phyloP scores from a whole-genome alignment of 1,139 yeast genomes.

The Lodderomyces theae region DNA sequence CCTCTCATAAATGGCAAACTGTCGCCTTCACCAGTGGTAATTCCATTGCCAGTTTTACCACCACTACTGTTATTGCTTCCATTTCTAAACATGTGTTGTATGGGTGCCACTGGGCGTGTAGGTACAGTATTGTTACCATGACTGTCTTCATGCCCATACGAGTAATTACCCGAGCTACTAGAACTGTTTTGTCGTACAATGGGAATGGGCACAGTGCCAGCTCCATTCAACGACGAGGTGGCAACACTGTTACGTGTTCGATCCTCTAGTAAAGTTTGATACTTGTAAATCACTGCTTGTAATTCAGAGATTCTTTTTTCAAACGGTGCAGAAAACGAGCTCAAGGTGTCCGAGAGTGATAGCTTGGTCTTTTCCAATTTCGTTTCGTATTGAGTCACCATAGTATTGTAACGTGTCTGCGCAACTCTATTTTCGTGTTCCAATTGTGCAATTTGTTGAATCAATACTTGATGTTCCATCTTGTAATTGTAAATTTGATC shows the following conservation, averaged over 20 bases:
- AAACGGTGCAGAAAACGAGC: constrained; percentile 21
- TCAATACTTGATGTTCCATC: constrained; percentile 19
- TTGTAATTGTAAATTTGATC: constrained; percentile 19
- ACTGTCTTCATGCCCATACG: constrained; percentile 6
- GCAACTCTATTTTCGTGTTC: constrained; percentile 17
- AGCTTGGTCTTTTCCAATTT: constrained; percentile 25
- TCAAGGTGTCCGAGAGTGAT: constrained; percentile 25
- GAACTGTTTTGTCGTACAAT: constrained; percentile 25
- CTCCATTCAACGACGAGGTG: constrained; percentile 35
- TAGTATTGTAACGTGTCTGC: constrained; percentile 18
- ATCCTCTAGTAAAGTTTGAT: constrained; percentile 37
- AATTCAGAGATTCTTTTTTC: constrained; percentile 36
- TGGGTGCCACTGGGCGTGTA: constrained; percentile 5
- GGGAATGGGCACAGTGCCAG: constrained; percentile 32
- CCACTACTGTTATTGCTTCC: constrained; percentile 4
- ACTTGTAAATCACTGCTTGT: constrained; percentile 27
- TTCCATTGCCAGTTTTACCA: not conserved
- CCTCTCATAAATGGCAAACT: constrained; percentile 40
- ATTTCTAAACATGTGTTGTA: constrained; percentile 10
- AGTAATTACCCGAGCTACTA: not conserved
- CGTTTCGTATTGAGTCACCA: constrained; percentile 22
- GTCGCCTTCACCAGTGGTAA: constrained; percentile 7
- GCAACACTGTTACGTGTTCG: constrained; percentile 32
- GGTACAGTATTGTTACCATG: constrained; percentile 6
- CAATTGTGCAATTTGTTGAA: constrained; percentile 20